Evolutionary conservation across 306 rosid genomes (phyloP).

Genomic region (Castanea mollissima): DNA sequence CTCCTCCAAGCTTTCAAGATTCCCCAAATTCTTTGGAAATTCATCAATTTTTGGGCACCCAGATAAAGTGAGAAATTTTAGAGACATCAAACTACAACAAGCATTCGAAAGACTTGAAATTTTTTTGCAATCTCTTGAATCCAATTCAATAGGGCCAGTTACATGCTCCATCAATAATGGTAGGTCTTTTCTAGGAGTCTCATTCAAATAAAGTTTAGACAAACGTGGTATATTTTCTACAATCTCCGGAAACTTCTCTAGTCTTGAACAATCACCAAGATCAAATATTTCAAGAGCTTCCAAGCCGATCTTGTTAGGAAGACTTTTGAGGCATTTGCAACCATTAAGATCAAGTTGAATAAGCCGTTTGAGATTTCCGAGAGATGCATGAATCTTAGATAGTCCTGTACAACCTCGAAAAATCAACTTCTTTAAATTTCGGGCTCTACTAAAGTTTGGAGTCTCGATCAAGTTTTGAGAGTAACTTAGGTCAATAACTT

Average conservation of each 20-base stretch:
- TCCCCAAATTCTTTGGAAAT: background rate
- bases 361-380: constrained; percentile 16
- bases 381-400: constrained; percentile 10
- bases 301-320: background rate
- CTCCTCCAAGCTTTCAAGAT: too few relatives aligned
- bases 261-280: constrained; percentile 17
- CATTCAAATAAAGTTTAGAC: background rate
- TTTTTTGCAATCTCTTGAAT: background rate
- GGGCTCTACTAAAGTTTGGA: background rate
- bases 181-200: background rate
- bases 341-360: background rate
- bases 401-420: constrained; percentile 8
- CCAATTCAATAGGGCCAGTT: background rate
- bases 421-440: constrained; percentile 1
- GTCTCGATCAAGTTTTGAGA: too few relatives aligned
- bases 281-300: background rate
- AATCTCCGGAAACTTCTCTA: background rate
- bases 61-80: background rate
- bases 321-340: background rate
- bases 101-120: background rate
- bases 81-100: background rate
- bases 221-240: background rate
- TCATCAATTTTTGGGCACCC: background rate
- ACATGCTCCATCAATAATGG: background rate
- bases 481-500: constrained; percentile 1